Evolutionary conservation across 495 filamentous ascomycete genomes (phyloP).

Genomic region (Hypomontagnella monticulosa): DNA sequence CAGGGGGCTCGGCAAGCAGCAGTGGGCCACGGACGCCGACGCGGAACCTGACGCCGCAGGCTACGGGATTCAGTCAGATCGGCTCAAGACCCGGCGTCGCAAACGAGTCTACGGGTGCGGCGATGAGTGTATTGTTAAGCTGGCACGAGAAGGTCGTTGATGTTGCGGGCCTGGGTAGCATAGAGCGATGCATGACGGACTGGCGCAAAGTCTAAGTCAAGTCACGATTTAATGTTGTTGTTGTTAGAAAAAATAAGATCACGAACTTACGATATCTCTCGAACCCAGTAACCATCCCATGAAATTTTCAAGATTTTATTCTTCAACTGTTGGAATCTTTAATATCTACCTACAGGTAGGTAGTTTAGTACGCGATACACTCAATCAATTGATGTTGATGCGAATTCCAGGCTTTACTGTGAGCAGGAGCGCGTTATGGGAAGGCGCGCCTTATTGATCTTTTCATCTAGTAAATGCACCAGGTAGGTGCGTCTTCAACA

Average conservation of each 20-base stretch:
- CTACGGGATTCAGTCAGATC: constrained; percentile 85
- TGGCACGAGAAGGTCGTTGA: constrained; percentile 98
- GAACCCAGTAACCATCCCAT: too few species aligned
- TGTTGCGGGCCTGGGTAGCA: constrained; percentile 84
- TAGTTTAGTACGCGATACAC: too few species aligned
- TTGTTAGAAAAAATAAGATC: constrained; percentile 20
- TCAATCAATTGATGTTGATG: too few species aligned
- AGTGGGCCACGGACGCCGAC: constrained; percentile 55
- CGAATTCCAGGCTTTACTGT: too few species aligned
- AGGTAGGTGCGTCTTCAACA: too few species aligned
- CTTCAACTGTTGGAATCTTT: too few species aligned
- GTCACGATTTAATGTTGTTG: too few species aligned
- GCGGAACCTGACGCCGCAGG: constrained; percentile 72
- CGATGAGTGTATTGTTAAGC: constrained; percentile 91
- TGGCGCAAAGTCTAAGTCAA: constrained; percentile 76
- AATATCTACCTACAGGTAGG: too few species aligned
- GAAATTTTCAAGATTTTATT: too few species aligned
- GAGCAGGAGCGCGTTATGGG: too few species aligned
- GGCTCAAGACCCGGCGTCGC: constrained; percentile 68
- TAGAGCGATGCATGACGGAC: constrained; percentile 92
- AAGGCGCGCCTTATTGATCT: neutral
- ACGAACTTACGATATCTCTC: neutral
- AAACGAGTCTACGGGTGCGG: constrained; percentile 80
- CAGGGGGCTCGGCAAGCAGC: constrained; percentile 44
- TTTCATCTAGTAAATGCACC: neutral